Conservation (phyloP, 1,284 basidiomycete genomes). For the Fistulina hepatica region DNA sequence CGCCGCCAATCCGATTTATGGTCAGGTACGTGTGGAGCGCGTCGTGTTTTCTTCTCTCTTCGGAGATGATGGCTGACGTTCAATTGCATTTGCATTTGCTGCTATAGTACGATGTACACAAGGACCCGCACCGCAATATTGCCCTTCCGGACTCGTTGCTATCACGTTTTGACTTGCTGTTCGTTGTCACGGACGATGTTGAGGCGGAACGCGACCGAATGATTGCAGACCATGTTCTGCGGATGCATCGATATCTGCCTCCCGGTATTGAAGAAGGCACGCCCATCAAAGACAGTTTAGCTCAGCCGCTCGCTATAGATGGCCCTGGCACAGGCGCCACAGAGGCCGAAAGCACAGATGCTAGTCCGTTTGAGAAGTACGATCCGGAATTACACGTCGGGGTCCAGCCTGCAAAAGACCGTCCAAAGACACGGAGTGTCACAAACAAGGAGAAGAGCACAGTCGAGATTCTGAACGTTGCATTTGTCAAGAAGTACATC, state of each 20-base stretch:
- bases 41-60: slow-evolving; percentile 8
- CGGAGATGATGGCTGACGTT: background rate
- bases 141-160: slow-evolving; percentile 96
- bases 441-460: slow-evolving; percentile 51
- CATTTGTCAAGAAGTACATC: slow-evolving; percentile 98
- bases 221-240: slow-evolving; percentile 96
- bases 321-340: slow-evolving; percentile 48
- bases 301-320: slow-evolving; percentile 81
- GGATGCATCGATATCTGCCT: slow-evolving; percentile 95
- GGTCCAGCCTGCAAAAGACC: slow-evolving; percentile 35
- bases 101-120: slow-evolving; percentile 92
- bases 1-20: slow-evolving; percentile 98
- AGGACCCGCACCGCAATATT: slow-evolving; percentile 98
- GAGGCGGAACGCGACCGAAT: slow-evolving; percentile 89
- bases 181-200: slow-evolving; percentile 97
- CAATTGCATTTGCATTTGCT: slow-evolving; percentile 6
- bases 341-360: slow-evolving; percentile 51
- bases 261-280: slow-evolving; percentile 94
- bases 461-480: slow-evolving; percentile 82
- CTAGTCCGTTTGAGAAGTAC: slow-evolving; percentile 90
- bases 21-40: slow-evolving; percentile 69
- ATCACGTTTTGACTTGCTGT: slow-evolving; percentile 98
- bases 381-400: slow-evolving; percentile 93
- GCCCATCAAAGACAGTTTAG: slow-evolving; percentile 80
- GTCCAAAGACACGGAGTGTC: slow-evolving; percentile 41